Evolutionary conservation across 1,139 yeast species (phyloP).

Genomic region (Komagataea norvegica): DNA sequence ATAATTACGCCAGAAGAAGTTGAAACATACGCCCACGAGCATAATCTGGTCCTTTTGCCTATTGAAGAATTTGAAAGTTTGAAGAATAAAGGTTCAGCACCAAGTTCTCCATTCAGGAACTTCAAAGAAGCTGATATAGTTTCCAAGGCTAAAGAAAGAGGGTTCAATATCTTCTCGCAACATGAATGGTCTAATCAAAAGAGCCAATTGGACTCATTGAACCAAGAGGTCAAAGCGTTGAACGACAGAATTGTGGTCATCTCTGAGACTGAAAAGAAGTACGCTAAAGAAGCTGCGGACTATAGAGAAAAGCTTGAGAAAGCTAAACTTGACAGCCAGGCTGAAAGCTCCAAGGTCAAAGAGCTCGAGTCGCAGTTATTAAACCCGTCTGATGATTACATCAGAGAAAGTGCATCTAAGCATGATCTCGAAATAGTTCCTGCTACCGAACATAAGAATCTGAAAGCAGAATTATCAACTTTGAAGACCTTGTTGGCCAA

Average conservation of each 20-base stretch:
- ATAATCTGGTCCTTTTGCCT: slow-evolving; percentile 48
- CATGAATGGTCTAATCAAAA: slow-evolving; percentile 15
- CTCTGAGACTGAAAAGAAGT: slow-evolving; percentile 10
- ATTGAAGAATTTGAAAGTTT: slow-evolving; percentile 35
- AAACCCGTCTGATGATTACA: slow-evolving; percentile 21
- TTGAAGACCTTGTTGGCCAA: slow-evolving; percentile 18
- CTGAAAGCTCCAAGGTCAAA: slow-evolving; percentile 1
- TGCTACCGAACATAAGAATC: slow-evolving; percentile 5
- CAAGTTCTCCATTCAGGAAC: slow-evolving; percentile 10
- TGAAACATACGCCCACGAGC: slow-evolving; percentile 44
- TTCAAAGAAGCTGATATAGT: slow-evolving; percentile 9
- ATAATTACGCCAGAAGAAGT: slow-evolving; percentile 35
- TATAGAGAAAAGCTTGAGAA: slow-evolving; percentile 7
- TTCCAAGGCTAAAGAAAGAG: slow-evolving; percentile 23
- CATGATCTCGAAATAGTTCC: slow-evolving; percentile 28
- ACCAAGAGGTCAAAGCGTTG: slow-evolving; percentile 8
- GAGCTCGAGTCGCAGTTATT: slow-evolving; percentile 20
- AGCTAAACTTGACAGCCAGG: slow-evolving; percentile 1
- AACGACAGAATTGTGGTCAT: slow-evolving; percentile 6
- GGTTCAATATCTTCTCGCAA: slow-evolving; percentile 34
- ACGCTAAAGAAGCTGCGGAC: slow-evolving; percentile 12
- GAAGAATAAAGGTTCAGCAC: slow-evolving; percentile 23
- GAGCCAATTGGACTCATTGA: slow-evolving; percentile 3
- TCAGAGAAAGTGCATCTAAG: slow-evolving; percentile 28
- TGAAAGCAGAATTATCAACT: slow-evolving; percentile 6